A percentile compares a stretch with the other conserved stretches of the same genome.
These are phyloP conservation scores for Acanthamoeba healyi DNA, from an alignment of 208 protist species.

Conservation along the genomic window DNA sequence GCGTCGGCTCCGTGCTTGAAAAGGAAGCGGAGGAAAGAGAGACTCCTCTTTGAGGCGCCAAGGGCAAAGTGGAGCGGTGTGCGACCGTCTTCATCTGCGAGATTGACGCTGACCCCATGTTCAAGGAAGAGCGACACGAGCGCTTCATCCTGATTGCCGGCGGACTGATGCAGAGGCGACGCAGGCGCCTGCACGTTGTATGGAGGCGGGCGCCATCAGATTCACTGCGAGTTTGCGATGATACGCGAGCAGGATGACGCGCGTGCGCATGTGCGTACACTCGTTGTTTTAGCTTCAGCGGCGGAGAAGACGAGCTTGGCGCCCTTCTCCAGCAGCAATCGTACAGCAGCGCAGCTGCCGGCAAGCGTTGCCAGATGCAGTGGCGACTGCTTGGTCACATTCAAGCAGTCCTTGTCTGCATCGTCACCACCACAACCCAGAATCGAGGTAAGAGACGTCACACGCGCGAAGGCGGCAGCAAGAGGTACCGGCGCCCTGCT, in stretches of 20 bases:
- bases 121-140: background rate
- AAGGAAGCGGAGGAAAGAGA: background rate
- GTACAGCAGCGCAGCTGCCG: background rate
- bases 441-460: background rate
- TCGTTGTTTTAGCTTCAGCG: background rate
- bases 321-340: background rate
- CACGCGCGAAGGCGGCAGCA: no score
- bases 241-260: background rate
- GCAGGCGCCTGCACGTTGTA: background rate
- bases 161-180: background rate
- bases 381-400: background rate
- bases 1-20: background rate
- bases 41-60: background rate
- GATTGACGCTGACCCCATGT: background rate
- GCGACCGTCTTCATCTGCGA: background rate
- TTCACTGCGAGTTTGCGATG: no score
- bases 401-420: background rate
- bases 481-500: background rate
- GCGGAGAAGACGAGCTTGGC: background rate
- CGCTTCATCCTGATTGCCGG: background rate
- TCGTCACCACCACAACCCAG: background rate
- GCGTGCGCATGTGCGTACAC: no score
- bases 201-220: no score
- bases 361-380: background rate
- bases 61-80: slow-evolving; percentile 1